phyloP scores from a whole-genome alignment of 176 grass and related monocot genomes.

The Oropetium thomaeum region DNA sequence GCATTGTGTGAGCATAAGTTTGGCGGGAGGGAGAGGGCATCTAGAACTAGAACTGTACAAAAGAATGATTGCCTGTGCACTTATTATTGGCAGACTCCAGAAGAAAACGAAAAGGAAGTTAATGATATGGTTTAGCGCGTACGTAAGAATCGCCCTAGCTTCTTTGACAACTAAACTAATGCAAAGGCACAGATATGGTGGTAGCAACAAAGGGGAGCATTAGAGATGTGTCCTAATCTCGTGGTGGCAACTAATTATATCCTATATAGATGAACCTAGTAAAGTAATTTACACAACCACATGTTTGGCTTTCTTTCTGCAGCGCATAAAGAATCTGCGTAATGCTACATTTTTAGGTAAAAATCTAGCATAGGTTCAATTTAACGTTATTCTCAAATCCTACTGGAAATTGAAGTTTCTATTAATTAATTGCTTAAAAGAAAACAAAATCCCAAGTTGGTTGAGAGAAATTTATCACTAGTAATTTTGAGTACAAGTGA shows the following conservation, averaged over 20 bases:
- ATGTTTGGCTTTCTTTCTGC: neutral
- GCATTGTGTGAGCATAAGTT: neutral
- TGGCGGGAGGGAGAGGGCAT: constrained; percentile 11
- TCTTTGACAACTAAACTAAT: constrained; percentile 31
- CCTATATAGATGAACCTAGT: neutral
- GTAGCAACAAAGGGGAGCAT: constrained; percentile 29
- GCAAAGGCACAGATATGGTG: constrained; percentile 22
- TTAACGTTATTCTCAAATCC: neutral
- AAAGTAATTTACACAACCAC: neutral
- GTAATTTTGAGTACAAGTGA: neutral
- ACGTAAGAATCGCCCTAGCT: neutral
- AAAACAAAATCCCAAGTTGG: no score
- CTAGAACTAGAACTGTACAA: constrained; percentile 11
- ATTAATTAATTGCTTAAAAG: no score
- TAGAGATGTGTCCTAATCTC: constrained; percentile 18
- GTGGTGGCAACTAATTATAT: neutral
- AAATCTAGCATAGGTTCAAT: neutral
- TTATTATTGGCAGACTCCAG: constrained; percentile 32
- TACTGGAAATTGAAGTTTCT: neutral
- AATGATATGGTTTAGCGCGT: constrained; percentile 20
- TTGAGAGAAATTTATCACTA: neutral
- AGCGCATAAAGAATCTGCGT: neutral
- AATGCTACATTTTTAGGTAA: neutral
- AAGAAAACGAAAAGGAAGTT: constrained; percentile 16
- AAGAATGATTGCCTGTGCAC: constrained; percentile 28